Conservation (phyloP, 2,329 filamentous ascomycete genomes). For the Fusarium nodosum region DNA sequence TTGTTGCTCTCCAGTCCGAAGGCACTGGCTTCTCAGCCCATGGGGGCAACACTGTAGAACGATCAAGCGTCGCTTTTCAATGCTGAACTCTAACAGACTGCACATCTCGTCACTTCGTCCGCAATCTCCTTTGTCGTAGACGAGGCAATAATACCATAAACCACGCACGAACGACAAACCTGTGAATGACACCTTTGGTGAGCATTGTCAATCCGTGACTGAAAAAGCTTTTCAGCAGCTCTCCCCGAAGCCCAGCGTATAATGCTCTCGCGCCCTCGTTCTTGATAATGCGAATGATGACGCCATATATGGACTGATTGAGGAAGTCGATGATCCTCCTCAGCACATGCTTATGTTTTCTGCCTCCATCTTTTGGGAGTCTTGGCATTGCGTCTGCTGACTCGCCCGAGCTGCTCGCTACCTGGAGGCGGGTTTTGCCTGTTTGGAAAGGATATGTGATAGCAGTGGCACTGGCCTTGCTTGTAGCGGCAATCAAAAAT, state of each 20-base stretch:
- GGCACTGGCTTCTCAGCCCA: slow-evolving; percentile 93
- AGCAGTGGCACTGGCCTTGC: slow-evolving; percentile 81
- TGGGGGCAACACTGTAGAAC: slow-evolving; percentile 86
- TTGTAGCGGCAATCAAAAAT: slow-evolving; percentile 75
- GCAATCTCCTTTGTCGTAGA: slow-evolving; percentile 45
- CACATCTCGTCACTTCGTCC: slow-evolving; percentile 30
- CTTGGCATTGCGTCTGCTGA: slow-evolving; percentile 17
- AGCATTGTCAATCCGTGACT: slow-evolving; percentile 90
- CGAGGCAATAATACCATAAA: slow-evolving; percentile 61
- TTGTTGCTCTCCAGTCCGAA: slow-evolving; percentile 85
- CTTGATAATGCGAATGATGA: slow-evolving; percentile 69
- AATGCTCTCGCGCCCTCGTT: slow-evolving; percentile 77
- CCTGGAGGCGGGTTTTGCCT: slow-evolving; percentile 84
- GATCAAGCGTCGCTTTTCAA: slow-evolving; percentile 83
- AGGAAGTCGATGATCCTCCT: slow-evolving; percentile 43
- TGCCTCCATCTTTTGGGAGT: slow-evolving; percentile 5
- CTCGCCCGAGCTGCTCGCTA: slow-evolving; percentile 58
- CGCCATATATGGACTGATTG: slow-evolving; percentile 71
- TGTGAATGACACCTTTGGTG: slow-evolving; percentile 83
- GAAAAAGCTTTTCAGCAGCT: slow-evolving; percentile 86
- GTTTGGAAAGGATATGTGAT: slow-evolving; percentile 89
- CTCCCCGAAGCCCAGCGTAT: slow-evolving; percentile 81
- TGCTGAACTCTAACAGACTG: slow-evolving; percentile 65
- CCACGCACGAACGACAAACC: slow-evolving; percentile 78
- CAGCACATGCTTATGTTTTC: slow-evolving; percentile 18